Base-by-base conservation (phyloP, 345 rosid genomes). In the Chamaenerion angustifolium region DNA sequence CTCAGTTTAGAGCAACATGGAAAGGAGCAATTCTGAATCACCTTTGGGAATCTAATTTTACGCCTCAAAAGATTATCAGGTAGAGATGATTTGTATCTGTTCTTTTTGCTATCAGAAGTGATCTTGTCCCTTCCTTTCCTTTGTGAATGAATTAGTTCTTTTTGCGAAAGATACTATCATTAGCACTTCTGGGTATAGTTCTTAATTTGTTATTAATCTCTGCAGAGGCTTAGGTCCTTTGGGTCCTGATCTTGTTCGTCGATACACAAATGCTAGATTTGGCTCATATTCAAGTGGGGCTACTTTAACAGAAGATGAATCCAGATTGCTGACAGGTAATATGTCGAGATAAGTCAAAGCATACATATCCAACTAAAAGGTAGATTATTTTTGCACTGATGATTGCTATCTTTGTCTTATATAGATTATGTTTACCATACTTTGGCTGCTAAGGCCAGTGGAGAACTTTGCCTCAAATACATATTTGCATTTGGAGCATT, bases 1-100 rank as follows among this genome's bases (percentile, higher is more conserved):
- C 71, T 14, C 69, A 16, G 44, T 87, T 88, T 53, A 80, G 88
- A 68, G 76, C 81, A 43, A 82, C 96, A 45, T 88, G 96, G 99
- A 93, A 79, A 71, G 99, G 99, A 15, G 90, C 82, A 15, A 14
- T 93, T 59, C 37, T 88, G 59, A 79, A 75, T 61, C 99, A 82
- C 70, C 67, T 93, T 31, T 93, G 95, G 96, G 99, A 93, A 55
- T 93, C 99, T 19, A 93, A 93, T 75, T 93, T 93, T 59, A 88
- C 95, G 68, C 95, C 99, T 59, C 95, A 85, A 69, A 93, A 80
- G 76, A 6, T 93, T 54, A 35, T 88, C 49, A 88, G 99, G 96
- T 87, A 65, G 19, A 51, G 23, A 56, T 27, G 21, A 0, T 1
- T 31, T 31, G 37, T 7, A 31, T 31, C 37, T 31, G 37, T 31